Percentiles rank a stretch among this genome's conserved stretches.
Evolutionary conservation across 2,329 filamentous ascomycete species (phyloP).

Genomic region (Aspergillus ochraceoroseus): DNA sequence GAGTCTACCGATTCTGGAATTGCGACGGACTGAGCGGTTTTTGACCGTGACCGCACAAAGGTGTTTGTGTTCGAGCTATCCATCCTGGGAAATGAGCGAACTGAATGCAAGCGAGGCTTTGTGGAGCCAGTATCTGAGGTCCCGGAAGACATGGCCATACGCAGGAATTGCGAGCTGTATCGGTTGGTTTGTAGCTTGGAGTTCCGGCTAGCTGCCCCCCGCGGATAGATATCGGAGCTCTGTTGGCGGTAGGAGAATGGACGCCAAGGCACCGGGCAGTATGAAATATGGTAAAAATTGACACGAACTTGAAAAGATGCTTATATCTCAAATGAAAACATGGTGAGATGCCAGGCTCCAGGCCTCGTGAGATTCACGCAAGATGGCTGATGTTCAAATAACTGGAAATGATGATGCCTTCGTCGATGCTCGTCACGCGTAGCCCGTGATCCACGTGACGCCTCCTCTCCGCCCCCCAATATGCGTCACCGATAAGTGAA

Average conservation of each 20-base stretch:
- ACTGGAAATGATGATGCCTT: background rate
- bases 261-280: background rate
- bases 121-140: constrained; percentile 23
- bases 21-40: constrained; percentile 25
- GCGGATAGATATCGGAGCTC: constrained; percentile 7
- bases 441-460: constrained; percentile 3
- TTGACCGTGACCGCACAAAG: constrained; percentile 24
- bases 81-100: constrained; percentile 35
- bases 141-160: constrained; percentile 24
- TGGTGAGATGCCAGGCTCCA: background rate
- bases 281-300: background rate
- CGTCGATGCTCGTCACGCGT: constrained; percentile 5
- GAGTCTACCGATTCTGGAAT: constrained; percentile 25
- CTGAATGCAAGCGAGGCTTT: constrained; percentile 26
- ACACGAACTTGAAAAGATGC: no score
- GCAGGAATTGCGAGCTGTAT: background rate
- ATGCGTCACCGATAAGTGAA: constrained; percentile 11
- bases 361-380: background rate
- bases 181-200: constrained; percentile 1
- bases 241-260: background rate
- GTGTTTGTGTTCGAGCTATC: constrained; percentile 24
- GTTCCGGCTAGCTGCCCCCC: constrained; percentile 8
- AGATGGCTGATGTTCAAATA: background rate
- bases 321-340: background rate
- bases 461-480: constrained; percentile 1